Percentiles rank a stretch among this genome's conserved stretches.
These are phyloP conservation scores for Phytophthora agathidicida DNA, from an alignment of 352 stramenopile genomes.

Conservation along the genomic window DNA sequence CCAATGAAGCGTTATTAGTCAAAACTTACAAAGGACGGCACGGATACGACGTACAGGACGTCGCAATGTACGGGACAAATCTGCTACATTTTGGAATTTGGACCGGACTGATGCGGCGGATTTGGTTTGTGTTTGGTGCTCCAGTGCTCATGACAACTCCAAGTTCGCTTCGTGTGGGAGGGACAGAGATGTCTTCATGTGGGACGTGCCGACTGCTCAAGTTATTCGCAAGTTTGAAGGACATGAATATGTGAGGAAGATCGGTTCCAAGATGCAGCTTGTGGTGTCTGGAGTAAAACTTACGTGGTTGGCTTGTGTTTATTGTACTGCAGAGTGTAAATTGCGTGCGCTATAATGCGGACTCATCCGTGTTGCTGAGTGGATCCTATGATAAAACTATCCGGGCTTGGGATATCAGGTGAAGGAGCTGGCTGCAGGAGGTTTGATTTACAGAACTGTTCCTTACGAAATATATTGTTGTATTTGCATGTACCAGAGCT, in stretches of 20 bases:
- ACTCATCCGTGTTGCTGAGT: conserved; percentile 83
- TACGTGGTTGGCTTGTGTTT: background rate
- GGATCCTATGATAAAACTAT: conserved; percentile 91
- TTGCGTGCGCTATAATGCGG: conserved; percentile 80
- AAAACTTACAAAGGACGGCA: conserved; percentile 89
- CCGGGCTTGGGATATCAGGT: conserved; percentile 80
- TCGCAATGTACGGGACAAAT: conserved; percentile 74
- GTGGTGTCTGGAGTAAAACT: background rate
- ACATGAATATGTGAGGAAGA: conserved; percentile 66
- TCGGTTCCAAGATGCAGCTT: background rate
- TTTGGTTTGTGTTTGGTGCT: conserved; percentile 5
- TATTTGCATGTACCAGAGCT: conserved; percentile 39
- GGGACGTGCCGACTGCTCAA: conserved; percentile 85
- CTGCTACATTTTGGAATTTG: background rate
- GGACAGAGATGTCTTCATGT: conserved; percentile 88
- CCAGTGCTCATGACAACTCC: conserved; percentile 81
- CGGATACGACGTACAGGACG: conserved; percentile 90
- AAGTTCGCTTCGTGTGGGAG: conserved; percentile 89
- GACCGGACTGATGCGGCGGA: background rate
- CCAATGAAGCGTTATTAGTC: conserved; percentile 72
- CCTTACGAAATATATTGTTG: conserved; percentile 10
- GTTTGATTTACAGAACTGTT: background rate
- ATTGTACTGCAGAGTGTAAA: conserved; percentile 71
- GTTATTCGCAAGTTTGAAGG: conserved; percentile 91
- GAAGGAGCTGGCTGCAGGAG: background rate